Percentiles rank a stretch among this genome's conserved stretches.
Conservation (phyloP, 2,329 filamentous ascomycete genomes). For the Berkeleyomyces basicola region DNA sequence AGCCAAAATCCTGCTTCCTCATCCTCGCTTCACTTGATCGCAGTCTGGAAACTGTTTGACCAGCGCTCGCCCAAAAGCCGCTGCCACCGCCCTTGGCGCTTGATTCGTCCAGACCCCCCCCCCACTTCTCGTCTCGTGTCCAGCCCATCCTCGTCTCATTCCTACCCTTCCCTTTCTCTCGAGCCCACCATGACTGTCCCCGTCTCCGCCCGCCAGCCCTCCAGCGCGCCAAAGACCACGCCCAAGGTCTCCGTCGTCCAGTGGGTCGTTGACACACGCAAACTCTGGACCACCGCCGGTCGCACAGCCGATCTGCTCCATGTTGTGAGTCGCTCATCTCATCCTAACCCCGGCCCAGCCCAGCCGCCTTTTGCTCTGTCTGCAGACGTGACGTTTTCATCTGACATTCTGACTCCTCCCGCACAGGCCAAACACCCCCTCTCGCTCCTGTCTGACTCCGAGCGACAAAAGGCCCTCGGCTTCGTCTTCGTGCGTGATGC, state of each 20-base stretch:
- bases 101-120: no score
- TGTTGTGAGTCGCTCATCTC: slow-evolving; percentile 23
- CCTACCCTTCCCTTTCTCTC: neutral
- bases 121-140: no score
- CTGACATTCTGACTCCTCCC: neutral
- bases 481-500: slow-evolving; percentile 56
- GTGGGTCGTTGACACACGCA: slow-evolving; percentile 45
- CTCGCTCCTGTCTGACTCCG: slow-evolving; percentile 33
- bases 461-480: slow-evolving; percentile 39
- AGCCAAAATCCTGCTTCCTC: no score
- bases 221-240: neutral
- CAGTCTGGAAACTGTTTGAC: no score
- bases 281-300: slow-evolving; percentile 36
- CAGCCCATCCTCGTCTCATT: neutral
- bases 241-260: slow-evolving; percentile 27
- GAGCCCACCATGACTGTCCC: slow-evolving; percentile 10
- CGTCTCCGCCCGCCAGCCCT: neutral
- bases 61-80: no score
- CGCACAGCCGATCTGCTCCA: slow-evolving; percentile 32
- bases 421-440: slow-evolving; percentile 37
- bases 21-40: no score
- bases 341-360: neutral
- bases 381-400: neutral
- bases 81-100: no score
- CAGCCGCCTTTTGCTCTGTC: neutral